Evolutionary conservation across 306 rosid genomes (phyloP), one percentile per base, ranked within the genome.

Genomic region (Quercus glauca): DNA sequence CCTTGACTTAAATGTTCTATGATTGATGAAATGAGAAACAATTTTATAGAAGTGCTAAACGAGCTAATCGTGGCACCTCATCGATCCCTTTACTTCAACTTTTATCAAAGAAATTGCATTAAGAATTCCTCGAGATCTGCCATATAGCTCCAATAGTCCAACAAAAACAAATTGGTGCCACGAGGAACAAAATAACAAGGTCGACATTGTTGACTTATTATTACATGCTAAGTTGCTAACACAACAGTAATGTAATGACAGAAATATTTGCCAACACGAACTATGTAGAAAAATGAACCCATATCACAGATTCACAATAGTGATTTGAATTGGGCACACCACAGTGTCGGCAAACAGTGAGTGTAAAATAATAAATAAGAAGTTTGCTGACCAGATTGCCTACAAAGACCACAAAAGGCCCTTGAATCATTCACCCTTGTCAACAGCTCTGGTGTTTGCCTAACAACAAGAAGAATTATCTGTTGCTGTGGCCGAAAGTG

Each of bases 401-500:
- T 56, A 71, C 88, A 79, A 21, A 73, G 20, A 25, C 69, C 65
- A 10, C 11, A 1, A 59, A 31, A 25, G 78, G 25, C 79, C 74
- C 70, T 61, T 17, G 23, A 56, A 75, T 60, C 75, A 74, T 77
- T 79, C 74, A 55, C 49, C 41, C 18, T 55, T 87, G 91, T 89
- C 90, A 43, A 74, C 89, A 15, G 37, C 58, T 60, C 7, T 55
- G 81, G 86, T 68, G 85, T 69, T 74, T 78, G 59, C 37, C 73
- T 64, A 13, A 15, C 37, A 76, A 83, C 88, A 76, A 26, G n/a
- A 76, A 26, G n/a, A 25, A 81, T 69, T 60, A 74, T 79, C 81
- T 59, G 87, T 79, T 83, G 85, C 85, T 85, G 91, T 87, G 85
- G 88, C 85, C 91, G 88, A 87, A 87, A 88, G 87, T 85, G 88